These are phyloP conservation scores for Mucor lusitanicus DNA, from an alignment of 371 early-diverging fungal species.

Conservation along the genomic window DNA sequence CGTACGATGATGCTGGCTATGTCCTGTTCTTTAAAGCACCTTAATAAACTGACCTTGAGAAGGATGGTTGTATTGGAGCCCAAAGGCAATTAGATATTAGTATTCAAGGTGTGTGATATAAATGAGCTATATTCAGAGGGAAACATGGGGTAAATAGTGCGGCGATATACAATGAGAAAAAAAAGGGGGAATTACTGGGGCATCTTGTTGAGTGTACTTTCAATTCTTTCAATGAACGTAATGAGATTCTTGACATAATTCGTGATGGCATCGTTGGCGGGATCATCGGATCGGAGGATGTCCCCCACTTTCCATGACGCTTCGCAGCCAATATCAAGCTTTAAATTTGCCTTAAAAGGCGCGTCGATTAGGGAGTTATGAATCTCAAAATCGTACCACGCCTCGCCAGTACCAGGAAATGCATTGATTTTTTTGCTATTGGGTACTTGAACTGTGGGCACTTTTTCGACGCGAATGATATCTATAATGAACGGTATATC, in stretches of 20 bases:
- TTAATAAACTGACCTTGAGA: not conserved
- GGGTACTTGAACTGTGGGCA: conserved; percentile 23
- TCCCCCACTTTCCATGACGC: conserved; percentile 41
- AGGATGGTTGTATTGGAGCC: too few relatives aligned
- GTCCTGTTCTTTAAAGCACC: conserved; percentile 54
- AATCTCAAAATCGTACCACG: conserved; percentile 46
- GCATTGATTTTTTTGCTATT: conserved; percentile 25
- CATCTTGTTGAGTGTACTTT: not conserved
- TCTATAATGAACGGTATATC: conserved; percentile 42
- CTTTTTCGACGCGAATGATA: conserved; percentile 38
- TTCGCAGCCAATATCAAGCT: conserved; percentile 28
- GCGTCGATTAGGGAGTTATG: conserved; percentile 20
- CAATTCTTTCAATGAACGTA: not conserved
- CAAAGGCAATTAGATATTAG: too few relatives aligned
- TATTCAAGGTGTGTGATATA: too few relatives aligned
- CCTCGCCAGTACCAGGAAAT: conserved; percentile 30
- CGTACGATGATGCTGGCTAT: conserved; percentile 69
- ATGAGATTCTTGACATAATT: conserved; percentile 1
- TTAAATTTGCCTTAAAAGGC: conserved; percentile 32
- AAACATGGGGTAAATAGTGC: not conserved
- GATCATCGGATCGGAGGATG: conserved; percentile 20
- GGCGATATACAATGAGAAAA: too few relatives aligned
- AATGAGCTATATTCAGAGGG: not conserved
- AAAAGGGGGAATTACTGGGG: not conserved
- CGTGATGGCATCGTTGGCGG: conserved; percentile 2